phyloP scores from a whole-genome alignment of 176 grass and related monocot genomes.

The Otatea glauca region DNA sequence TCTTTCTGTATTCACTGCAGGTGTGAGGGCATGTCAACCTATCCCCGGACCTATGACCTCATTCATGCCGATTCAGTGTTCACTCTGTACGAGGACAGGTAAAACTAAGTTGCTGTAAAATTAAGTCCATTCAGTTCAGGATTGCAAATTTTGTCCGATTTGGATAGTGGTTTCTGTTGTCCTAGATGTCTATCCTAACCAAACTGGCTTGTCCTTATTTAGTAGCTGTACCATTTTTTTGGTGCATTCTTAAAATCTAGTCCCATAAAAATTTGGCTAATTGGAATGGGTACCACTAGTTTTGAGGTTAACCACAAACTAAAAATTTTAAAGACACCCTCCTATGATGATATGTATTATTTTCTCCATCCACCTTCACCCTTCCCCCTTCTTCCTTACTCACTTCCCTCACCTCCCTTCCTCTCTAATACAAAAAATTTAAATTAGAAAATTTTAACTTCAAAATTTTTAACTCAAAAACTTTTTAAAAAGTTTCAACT shows the following conservation, averaged over 20 bases:
- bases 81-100: slow-evolving; percentile 81
- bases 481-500: too few species aligned
- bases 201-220: background rate
- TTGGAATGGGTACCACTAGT: background rate
- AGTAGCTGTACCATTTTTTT: background rate
- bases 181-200: background rate
- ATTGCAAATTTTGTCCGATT: background rate
- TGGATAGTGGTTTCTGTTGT: background rate
- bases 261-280: background rate
- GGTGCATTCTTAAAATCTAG: background rate
- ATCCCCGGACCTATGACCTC: slow-evolving; percentile 95
- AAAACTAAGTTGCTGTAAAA: slow-evolving; percentile 23
- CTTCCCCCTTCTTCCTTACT: too few species aligned
- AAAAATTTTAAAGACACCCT: too few species aligned
- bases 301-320: too few species aligned
- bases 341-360: too few species aligned
- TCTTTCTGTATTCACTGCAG: slow-evolving; percentile 54
- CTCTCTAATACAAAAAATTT: too few species aligned
- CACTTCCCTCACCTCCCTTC: too few species aligned
- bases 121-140: background rate
- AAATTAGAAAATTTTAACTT: too few species aligned
- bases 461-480: too few species aligned
- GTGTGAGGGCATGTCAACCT: slow-evolving; percentile 94
- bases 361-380: too few species aligned
- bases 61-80: slow-evolving; percentile 83